These are phyloP conservation scores for Podila minutissima DNA, from an alignment of 192 early-diverging fungal species.

Conservation along the genomic window DNA sequence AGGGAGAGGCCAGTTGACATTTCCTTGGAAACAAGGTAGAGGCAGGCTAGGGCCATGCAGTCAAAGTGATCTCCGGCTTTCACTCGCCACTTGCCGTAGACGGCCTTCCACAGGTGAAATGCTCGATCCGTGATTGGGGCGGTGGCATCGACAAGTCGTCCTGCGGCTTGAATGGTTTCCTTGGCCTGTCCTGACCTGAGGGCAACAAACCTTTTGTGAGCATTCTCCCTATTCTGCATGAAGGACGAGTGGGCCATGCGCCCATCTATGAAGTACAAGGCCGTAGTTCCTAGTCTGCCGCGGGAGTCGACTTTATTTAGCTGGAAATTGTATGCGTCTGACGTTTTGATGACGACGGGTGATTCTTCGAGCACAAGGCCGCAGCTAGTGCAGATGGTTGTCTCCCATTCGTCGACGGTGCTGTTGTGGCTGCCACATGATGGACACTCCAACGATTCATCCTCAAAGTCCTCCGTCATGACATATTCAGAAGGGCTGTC, in stretches of 20 bases:
- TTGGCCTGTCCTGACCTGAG: background rate
- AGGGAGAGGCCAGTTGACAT: conserved; percentile 13
- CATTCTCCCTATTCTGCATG: background rate
- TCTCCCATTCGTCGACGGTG: background rate
- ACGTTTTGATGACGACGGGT: background rate
- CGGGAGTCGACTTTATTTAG: background rate
- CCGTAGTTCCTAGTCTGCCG: too few species aligned
- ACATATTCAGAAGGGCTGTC: too few species aligned
- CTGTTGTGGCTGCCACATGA: too few species aligned
- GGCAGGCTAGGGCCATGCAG: conserved; percentile 17
- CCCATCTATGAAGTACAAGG: background rate
- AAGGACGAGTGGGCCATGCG: background rate
- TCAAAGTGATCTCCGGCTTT: background rate
- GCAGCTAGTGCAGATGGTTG: background rate
- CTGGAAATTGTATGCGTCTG: background rate
- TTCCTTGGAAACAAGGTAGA: conserved; percentile 34
- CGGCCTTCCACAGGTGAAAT: background rate
- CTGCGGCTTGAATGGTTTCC: background rate
- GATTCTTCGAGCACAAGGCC: background rate
- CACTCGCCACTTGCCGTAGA: background rate
- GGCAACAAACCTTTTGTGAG: background rate
- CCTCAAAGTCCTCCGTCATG: too few species aligned
- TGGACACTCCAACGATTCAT: too few species aligned
- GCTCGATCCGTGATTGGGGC: background rate
- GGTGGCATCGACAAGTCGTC: background rate